Base-by-base conservation (phyloP, 2,329 filamentous ascomycete genomes). In the Alternaria gansuensis region DNA sequence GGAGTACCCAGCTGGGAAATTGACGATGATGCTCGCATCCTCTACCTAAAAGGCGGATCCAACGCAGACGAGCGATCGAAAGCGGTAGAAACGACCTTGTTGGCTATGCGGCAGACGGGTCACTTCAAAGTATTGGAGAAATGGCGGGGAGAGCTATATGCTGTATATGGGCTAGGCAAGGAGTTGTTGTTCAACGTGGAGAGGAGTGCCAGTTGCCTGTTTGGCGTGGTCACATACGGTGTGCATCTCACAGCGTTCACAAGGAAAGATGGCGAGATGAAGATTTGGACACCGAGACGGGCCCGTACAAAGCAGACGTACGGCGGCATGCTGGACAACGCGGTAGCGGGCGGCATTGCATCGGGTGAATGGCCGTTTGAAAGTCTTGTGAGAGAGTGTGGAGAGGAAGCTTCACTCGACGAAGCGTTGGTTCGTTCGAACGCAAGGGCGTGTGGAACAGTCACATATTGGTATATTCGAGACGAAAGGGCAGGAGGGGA, bases 251-350 rank as follows among this genome's bases (percentile, higher is more conserved):
- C 72, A 0, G 78, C 73, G 1, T 82, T 75, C 55, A 74, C 75
- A 11, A 62, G 66, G 26, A 72, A 71, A 13, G 37, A 64, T 40
- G 60, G 77, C 84, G 51, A 88, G 17, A 79, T 96, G 43, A 89
- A 87, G 71, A 83, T 99, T 39, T 98, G 95, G 94, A 86, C 96
- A 2, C 91, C 95, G 3, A 85, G 88, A 44, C 85, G 95, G 9
- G 86, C 93, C 11, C 82, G 82, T 50, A 85, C 82, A 58, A 99
- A 98, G 82, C 87, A 91, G 66, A 97, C 93, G 0, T 99, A 94
- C 73, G 89, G 90, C 0, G 85, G 90, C n/a, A 93, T 97, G 82
- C 82, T 99, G 65, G 95, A 99, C 78, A 99, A 98, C 77, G 93
- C 93, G 1, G 95, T 96, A 6, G 95, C 93, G 0, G 91, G 91